phyloP scores from a whole-genome alignment of 495 filamentous ascomycete species.

The Staphylotrichum longicolle region DNA sequence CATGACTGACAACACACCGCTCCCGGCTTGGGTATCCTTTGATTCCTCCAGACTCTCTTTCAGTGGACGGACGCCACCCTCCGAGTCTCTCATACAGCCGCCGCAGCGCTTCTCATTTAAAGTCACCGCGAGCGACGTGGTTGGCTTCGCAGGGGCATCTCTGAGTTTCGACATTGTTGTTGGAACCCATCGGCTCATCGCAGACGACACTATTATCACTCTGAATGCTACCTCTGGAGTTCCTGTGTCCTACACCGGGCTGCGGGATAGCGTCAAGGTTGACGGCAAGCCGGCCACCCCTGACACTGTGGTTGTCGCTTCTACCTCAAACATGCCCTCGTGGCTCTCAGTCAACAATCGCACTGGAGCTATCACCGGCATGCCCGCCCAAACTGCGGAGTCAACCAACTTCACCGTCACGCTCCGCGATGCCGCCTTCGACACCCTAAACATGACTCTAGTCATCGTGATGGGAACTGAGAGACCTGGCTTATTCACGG shows the following conservation, averaged over 20 bases:
- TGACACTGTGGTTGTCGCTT: slow-evolving; percentile 49
- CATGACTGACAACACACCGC: slow-evolving; percentile 70
- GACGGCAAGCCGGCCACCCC: slow-evolving; percentile 55
- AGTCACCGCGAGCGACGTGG: slow-evolving; percentile 76
- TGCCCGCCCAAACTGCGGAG: slow-evolving; percentile 52
- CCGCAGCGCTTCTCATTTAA: slow-evolving; percentile 71
- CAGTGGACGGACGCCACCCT: slow-evolving; percentile 66
- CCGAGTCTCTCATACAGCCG: slow-evolving; percentile 58
- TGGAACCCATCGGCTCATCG: slow-evolving; percentile 63
- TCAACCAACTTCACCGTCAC: slow-evolving; percentile 65
- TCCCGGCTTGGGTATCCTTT: slow-evolving; percentile 86
- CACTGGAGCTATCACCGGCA: slow-evolving; percentile 64
- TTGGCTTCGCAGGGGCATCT: slow-evolving; percentile 69
- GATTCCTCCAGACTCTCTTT: slow-evolving; percentile 64
- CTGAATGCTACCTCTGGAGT: slow-evolving; percentile 59
- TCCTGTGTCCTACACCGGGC: slow-evolving; percentile 53
- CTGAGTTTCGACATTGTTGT: slow-evolving; percentile 67
- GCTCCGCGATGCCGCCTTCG: slow-evolving; percentile 61
- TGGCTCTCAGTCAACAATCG: slow-evolving; percentile 70
- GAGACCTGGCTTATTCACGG: slow-evolving; percentile 39
- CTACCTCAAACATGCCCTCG: slow-evolving; percentile 52
- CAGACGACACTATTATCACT: slow-evolving; percentile 54
- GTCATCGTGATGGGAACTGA: slow-evolving; percentile 47
- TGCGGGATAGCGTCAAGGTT: slow-evolving; percentile 56
- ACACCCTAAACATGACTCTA: slow-evolving; percentile 63